Evolutionary conservation across 352 stramenopile genomes (phyloP), one percentile per base, ranked within the genome.

Genomic region (Saprolegnia parasitica): DNA sequence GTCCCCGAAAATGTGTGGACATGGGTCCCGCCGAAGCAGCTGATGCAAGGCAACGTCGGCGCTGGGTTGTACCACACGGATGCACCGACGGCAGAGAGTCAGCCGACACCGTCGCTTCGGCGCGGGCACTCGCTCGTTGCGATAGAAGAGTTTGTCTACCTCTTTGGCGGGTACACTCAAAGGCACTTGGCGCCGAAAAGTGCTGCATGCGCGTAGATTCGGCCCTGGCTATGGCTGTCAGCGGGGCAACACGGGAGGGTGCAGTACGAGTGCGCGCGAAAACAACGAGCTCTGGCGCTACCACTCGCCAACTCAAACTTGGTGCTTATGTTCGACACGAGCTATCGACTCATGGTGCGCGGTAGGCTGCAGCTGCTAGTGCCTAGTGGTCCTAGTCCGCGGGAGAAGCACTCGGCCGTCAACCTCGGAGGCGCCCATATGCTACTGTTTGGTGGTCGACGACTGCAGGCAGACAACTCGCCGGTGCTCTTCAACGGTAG

Each of bases 281-380:
- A 88, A 73, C n/a, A 89, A 87, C 64, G 82, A 92, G 52, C 76
- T 92, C 1, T 92, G 82, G 84, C 77, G 81, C 9, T 89, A 87
- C 54, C 77, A 92, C 62, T 57, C 81, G 0, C 42, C 73, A 1
- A 85, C 77, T 2, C 75, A 77, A 40, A 78, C 70, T 6, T 92
- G 84, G 58, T 67, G 54, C 13, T 21, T 39, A 4, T 20, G 5
- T 3, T 20, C 52, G 20, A 37, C 11, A 21, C 42, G 29, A 11
- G 35, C 1, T 23, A 23, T 37, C 35, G 49, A 56, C 18, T 20
- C 13, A n/a, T n/a, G 9, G 8, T 20, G 23, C 24, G 13, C 32
- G 26, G 3, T 56, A 67, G 58, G 84, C 78, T 83, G 54, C 71
- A 84, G 49, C 65, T 89, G 0, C 1, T 26, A 23, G 32, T 63